A percentile compares a stretch with the other conserved stretches of the same genome.
phyloP scores from a whole-genome alignment of 2,329 filamentous ascomycete species.

The Didymella sp. region DNA sequence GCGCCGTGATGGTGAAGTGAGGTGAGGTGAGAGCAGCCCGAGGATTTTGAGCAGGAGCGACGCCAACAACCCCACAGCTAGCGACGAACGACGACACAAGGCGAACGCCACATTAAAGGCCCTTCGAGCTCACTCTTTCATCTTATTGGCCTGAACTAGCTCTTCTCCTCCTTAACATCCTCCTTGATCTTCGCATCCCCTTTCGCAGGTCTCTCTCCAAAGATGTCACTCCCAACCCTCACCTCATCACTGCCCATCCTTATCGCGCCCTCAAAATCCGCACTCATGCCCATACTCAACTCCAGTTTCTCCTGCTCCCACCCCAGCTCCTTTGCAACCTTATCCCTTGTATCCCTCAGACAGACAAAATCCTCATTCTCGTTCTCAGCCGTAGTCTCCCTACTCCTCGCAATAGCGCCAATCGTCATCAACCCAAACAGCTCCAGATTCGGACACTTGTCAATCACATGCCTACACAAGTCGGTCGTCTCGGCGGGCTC shows the following conservation, averaged over 20 bases:
- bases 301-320: slow-evolving; percentile 69
- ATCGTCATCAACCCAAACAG: slow-evolving; percentile 95
- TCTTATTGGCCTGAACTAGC: slow-evolving; percentile 5
- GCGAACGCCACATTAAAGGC: neutral
- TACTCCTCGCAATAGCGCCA: slow-evolving; percentile 86
- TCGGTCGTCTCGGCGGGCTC: slow-evolving; percentile 68
- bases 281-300: slow-evolving; percentile 98
- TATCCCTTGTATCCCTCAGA: slow-evolving; percentile 73
- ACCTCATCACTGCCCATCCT: slow-evolving; percentile 85
- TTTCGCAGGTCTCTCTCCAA: slow-evolving; percentile 78
- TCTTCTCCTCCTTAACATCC: slow-evolving; percentile 28
- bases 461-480: slow-evolving; percentile 73
- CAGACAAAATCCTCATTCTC: slow-evolving; percentile 89
- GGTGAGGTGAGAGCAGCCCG: neutral
- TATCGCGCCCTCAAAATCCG: slow-evolving; percentile 92
- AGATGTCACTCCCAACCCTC: slow-evolving; percentile 91
- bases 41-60: neutral
- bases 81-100: neutral
- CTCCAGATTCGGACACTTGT: slow-evolving; percentile 74
- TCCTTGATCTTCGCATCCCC: slow-evolving; percentile 17
- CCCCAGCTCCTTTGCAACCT: slow-evolving; percentile 68
- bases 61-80: neutral
- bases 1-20: neutral
- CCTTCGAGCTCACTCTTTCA: neutral
- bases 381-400: slow-evolving; percentile 71